phyloP scores from a whole-genome alignment of 2,329 filamentous ascomycete species.

The Fusarium tupiense region DNA sequence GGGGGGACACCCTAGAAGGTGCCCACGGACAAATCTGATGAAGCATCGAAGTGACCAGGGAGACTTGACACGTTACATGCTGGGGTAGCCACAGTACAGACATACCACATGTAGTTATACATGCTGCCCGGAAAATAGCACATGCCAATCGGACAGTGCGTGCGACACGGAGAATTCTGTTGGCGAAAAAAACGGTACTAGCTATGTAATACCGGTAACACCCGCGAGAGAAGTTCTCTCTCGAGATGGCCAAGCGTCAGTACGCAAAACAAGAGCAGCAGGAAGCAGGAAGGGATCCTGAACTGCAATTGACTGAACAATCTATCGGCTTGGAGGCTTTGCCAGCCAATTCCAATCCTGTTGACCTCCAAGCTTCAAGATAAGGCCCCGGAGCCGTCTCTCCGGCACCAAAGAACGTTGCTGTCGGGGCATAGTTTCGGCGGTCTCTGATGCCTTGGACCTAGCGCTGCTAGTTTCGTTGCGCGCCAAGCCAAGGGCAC shows the following conservation, averaged over 20 bases:
- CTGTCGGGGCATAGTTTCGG: background rate
- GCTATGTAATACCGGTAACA: background rate
- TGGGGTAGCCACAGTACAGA: slow-evolving; percentile 21
- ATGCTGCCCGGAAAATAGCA: background rate
- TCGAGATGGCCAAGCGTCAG: background rate
- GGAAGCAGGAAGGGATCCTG: background rate
- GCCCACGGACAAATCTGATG: slow-evolving; percentile 28
- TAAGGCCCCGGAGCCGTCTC: background rate
- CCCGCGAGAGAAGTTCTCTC: slow-evolving; percentile 6
- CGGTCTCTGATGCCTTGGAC: slow-evolving; percentile 2
- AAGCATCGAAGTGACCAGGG: slow-evolving; percentile 28
- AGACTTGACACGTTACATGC: slow-evolving; percentile 35
- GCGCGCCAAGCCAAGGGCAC: slow-evolving; percentile 1
- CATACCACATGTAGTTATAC: background rate
- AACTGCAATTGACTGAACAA: background rate
- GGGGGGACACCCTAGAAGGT: background rate
- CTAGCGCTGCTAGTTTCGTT: background rate
- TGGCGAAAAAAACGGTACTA: background rate
- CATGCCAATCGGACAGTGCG: slow-evolving; percentile 5
- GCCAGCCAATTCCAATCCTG: background rate
- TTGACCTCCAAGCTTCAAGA: background rate
- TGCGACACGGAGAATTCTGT: slow-evolving; percentile 4
- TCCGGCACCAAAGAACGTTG: background rate
- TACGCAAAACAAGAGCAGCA: background rate
- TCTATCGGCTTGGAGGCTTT: background rate